Evolutionary conservation across 345 rosid genomes (phyloP).

Genomic region (Xanthoceras sorbifolium): DNA sequence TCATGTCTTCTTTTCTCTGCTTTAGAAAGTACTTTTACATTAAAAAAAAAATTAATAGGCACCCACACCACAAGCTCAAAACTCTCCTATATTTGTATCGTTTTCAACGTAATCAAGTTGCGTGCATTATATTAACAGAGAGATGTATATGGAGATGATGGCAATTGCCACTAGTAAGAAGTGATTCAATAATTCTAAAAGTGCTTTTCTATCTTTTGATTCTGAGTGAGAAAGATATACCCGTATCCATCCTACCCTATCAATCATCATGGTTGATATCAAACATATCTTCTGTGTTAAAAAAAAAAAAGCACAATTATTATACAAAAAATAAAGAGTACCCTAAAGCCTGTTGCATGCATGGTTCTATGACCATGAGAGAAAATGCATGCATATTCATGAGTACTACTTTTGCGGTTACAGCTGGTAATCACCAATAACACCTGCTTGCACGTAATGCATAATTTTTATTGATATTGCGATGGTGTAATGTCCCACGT

Average conservation of each 20-base stretch:
- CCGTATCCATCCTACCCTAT: slow-evolving; percentile 20
- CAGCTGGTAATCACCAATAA: not conserved
- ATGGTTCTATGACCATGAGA: not conserved
- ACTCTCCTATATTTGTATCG: not conserved
- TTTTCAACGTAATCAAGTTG: not conserved
- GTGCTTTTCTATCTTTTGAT: slow-evolving; percentile 10
- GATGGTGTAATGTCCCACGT: too few relatives aligned
- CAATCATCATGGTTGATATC: slow-evolving; percentile 4
- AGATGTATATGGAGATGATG: too few relatives aligned
- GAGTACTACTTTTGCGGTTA: not conserved
- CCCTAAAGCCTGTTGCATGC: slow-evolving; percentile 12
- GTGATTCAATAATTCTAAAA: slow-evolving; percentile 16
- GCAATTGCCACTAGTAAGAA: too few relatives aligned
- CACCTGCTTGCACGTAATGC: too few relatives aligned
- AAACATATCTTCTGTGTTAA: slow-evolving; percentile 2
- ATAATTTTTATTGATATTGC: too few relatives aligned
- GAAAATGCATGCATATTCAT: not conserved
- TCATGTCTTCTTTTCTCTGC: slow-evolving; percentile 17
- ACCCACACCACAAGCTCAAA: slow-evolving; percentile 14
- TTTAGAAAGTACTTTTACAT: slow-evolving; percentile 3
- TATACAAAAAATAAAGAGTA: not conserved
- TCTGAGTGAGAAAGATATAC: slow-evolving; percentile 16
- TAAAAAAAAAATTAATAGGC: not conserved
- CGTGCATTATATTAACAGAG: too few relatives aligned
- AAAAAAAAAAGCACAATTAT: not conserved